Evolutionary conservation across 2,329 filamentous ascomycete genomes (phyloP).

Genomic region (Claviceps sp.): DNA sequence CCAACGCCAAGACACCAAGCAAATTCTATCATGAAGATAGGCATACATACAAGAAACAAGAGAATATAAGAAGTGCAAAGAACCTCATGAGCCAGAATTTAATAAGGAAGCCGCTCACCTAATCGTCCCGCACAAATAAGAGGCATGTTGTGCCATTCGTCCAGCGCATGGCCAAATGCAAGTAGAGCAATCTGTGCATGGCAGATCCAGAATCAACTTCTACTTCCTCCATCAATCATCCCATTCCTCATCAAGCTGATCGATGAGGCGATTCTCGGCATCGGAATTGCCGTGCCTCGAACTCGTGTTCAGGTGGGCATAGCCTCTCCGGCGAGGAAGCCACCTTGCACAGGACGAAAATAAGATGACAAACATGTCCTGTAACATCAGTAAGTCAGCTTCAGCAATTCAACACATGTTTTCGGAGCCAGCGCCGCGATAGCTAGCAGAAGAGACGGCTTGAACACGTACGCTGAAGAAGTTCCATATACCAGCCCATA

Average conservation of each 20-base stretch:
- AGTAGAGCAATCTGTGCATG: not conserved
- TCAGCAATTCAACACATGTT: not conserved
- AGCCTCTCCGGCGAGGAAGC: conserved; percentile 52
- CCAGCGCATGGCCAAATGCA: too few relatives aligned
- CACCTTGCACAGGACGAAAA: conserved; percentile 57
- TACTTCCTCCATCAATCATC: conserved; percentile 45
- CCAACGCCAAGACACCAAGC: not conserved
- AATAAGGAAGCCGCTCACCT: not conserved
- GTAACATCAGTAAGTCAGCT: conserved; percentile 5
- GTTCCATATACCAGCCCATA: conserved; percentile 79
- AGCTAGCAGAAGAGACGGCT: not conserved
- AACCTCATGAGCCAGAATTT: not conserved
- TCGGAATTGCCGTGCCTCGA: conserved; percentile 44
- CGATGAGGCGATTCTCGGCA: conserved; percentile 86
- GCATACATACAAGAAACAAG: not conserved
- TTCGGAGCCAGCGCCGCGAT: not conserved
- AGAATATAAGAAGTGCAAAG: not conserved
- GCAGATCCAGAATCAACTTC: not conserved
- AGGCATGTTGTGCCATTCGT: too few relatives aligned
- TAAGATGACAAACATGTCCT: conserved; percentile 55
- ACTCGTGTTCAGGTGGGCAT: conserved; percentile 47
- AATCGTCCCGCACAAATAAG: too few relatives aligned
- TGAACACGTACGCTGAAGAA: conserved; percentile 54
- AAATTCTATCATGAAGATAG: not conserved
- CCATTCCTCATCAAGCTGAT: conserved; percentile 95